These are phyloP conservation scores for Lippia alba DNA, from an alignment of 305 asterid species.

Conservation along the genomic window DNA sequence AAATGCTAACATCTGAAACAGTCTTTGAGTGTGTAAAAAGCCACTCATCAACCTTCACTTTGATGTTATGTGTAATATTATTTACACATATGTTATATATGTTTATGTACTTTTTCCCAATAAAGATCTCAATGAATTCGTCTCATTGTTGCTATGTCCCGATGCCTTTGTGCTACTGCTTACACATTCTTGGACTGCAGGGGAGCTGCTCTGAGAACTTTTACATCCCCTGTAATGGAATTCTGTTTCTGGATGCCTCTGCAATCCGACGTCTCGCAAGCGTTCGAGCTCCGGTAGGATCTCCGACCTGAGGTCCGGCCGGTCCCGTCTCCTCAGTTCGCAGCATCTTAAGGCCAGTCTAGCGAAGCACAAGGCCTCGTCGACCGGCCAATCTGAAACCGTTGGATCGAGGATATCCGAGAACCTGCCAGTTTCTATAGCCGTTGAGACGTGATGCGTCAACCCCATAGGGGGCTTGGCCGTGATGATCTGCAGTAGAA, in stretches of 20 bases:
- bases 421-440: slow-evolving; percentile 61
- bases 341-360: slow-evolving; percentile 67
- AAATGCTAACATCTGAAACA: too few relatives aligned
- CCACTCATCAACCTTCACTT: slow-evolving; percentile 31
- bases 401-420: slow-evolving; percentile 56
- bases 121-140: slow-evolving; percentile 1
- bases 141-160: too few relatives aligned
- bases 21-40: slow-evolving; percentile 4
- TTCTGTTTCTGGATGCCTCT: slow-evolving; percentile 15
- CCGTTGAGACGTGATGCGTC: slow-evolving; percentile 50
- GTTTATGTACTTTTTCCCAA: slow-evolving; percentile 6
- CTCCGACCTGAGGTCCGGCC: slow-evolving; percentile 66
- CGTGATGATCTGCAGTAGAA: slow-evolving; percentile 67
- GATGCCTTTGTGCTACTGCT: too few relatives aligned
- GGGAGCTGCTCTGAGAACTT: slow-evolving; percentile 37
- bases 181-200: not conserved
- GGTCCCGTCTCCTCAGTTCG: slow-evolving; percentile 72
- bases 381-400: slow-evolving; percentile 66
- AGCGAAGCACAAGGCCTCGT: slow-evolving; percentile 62
- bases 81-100: too few relatives aligned
- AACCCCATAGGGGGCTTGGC: slow-evolving; percentile 78
- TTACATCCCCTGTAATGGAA: slow-evolving; percentile 24
- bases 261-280: slow-evolving; percentile 47
- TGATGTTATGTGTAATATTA: not conserved
- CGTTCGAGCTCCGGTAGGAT: slow-evolving; percentile 66